These are phyloP conservation scores for Neurospora intermedia DNA, from an alignment of 495 filamentous ascomycete genomes.

Conservation along the genomic window DNA sequence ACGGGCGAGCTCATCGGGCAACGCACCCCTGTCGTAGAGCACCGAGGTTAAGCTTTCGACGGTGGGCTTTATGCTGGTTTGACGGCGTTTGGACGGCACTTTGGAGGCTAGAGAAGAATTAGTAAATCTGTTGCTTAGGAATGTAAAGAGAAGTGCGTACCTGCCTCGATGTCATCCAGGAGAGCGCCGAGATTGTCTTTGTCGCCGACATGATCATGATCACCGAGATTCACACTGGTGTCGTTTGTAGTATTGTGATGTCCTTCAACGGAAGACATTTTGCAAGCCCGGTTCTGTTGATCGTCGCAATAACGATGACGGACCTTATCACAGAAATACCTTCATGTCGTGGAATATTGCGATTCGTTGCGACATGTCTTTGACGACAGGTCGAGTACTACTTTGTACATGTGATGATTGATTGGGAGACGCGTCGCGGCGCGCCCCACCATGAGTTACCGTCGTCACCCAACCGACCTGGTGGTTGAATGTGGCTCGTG, in stretches of 20 bases:
- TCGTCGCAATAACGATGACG: background rate
- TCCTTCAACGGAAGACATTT: background rate
- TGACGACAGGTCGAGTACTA: background rate
- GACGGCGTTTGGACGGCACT: slow-evolving; percentile 38
- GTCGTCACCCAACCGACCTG: background rate
- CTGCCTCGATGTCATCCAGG: slow-evolving; percentile 17
- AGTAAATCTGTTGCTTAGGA: background rate
- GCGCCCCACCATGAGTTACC: background rate
- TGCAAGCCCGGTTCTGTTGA: background rate
- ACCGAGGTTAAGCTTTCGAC: slow-evolving; percentile 37
- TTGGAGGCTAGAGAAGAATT: slow-evolving; percentile 31
- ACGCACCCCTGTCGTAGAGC: slow-evolving; percentile 58
- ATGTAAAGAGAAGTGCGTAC: slow-evolving; percentile 7
- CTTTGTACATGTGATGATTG: background rate
- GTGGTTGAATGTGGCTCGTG: background rate
- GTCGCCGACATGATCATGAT: background rate
- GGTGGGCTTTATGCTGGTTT: slow-evolving; percentile 29
- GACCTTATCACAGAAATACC: background rate
- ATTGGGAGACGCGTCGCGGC: background rate
- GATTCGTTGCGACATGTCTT: background rate
- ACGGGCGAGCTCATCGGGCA: slow-evolving; percentile 44
- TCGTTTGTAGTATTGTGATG: background rate
- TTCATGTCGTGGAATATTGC: background rate
- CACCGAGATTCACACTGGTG: background rate
- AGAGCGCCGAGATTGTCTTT: slow-evolving; percentile 12